Evolutionary conservation across 2,329 filamentous ascomycete species (phyloP).

Genomic region (Fusarium concolor): DNA sequence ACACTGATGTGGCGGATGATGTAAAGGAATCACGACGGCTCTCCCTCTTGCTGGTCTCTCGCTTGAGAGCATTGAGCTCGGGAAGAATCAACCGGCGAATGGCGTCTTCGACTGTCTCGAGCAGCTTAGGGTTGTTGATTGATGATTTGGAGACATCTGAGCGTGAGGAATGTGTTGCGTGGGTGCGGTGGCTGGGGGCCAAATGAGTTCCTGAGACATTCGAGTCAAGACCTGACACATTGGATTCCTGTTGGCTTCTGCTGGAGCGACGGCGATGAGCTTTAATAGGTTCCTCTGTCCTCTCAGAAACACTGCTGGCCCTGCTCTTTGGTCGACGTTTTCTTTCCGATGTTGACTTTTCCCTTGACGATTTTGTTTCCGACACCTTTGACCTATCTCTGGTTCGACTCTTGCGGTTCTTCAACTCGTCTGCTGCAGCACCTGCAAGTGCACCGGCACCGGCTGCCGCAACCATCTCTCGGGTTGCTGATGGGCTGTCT

Average conservation of each 20-base stretch:
- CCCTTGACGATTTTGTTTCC: conserved; percentile 56
- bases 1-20: conserved; percentile 66
- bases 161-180: conserved; percentile 65
- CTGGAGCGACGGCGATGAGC: conserved; percentile 64
- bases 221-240: conserved; percentile 65
- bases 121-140: conserved; percentile 90
- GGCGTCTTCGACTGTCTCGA: conserved; percentile 93
- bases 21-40: conserved; percentile 74
- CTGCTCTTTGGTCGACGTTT: conserved; percentile 62
- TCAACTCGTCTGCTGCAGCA: conserved; percentile 56
- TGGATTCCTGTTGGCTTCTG: conserved; percentile 64
- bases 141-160: conserved; percentile 73
- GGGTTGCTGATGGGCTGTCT: conserved; percentile 55
- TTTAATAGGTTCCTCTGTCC: conserved; percentile 58
- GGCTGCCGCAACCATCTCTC: conserved; percentile 54
- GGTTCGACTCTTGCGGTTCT: conserved; percentile 59
- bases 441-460: conserved; percentile 51
- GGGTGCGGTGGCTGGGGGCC: conserved; percentile 66
- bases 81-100: conserved; percentile 91
- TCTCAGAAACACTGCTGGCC: conserved; percentile 62
- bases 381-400: conserved; percentile 57
- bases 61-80: conserved; percentile 90
- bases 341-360: conserved; percentile 59
- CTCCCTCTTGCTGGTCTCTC: conserved; percentile 84
- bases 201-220: conserved; percentile 66